Conservation (phyloP, 148 eudicot genomes). For the Amaranthus palmeri region DNA sequence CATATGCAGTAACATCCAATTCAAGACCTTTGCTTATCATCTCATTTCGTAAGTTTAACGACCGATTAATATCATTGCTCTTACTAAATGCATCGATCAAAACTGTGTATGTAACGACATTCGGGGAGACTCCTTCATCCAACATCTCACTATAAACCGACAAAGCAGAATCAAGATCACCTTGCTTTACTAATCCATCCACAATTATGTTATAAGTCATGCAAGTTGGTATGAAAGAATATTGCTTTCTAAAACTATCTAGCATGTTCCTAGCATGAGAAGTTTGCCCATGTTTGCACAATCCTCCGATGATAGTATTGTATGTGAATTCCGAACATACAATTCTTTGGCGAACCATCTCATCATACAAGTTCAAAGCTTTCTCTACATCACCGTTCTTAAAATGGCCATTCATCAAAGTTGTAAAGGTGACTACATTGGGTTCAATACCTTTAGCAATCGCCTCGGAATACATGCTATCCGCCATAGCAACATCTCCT, state of each 20-base stretch:
- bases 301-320: constrained; percentile 48
- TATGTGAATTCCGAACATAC: constrained; percentile 41
- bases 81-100: constrained; percentile 56
- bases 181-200: constrained; percentile 57
- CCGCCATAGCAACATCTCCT: constrained; percentile 52
- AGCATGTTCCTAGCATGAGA: constrained; percentile 44
- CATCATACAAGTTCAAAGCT: constrained; percentile 46
- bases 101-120: constrained; percentile 39
- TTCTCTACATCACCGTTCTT: constrained; percentile 36
- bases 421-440: constrained; percentile 44
- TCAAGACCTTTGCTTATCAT: constrained; percentile 40
- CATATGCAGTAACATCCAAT: constrained; percentile 49
- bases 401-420: constrained; percentile 51
- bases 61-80: constrained; percentile 37
- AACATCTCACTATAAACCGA: constrained; percentile 52
- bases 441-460: constrained; percentile 34
- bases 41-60: constrained; percentile 40
- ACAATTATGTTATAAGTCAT: constrained; percentile 58
- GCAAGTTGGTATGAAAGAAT: constrained; percentile 39
- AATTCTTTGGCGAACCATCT: constrained; percentile 39
- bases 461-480: constrained; percentile 40
- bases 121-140: constrained; percentile 37
- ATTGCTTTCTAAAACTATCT: constrained; percentile 33
- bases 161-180: constrained; percentile 42
- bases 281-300: constrained; percentile 57